Evolutionary conservation across 176 grass and related monocot species (phyloP).

Genomic region (Carex cristatella): DNA sequence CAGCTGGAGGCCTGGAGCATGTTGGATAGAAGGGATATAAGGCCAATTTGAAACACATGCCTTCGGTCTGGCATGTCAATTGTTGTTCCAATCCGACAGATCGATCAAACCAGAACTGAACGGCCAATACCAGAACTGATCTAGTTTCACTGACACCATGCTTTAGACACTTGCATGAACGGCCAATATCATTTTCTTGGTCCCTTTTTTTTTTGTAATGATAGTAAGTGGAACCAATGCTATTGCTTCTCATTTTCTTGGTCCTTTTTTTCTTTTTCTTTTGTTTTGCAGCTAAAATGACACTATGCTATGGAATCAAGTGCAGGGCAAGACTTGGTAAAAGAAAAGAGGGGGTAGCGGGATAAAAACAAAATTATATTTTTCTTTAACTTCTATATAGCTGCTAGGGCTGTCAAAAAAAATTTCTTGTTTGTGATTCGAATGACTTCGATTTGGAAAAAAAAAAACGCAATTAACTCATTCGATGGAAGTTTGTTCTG

Average conservation of each 20-base stretch:
- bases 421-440: too few relatives aligned
- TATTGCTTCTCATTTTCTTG: too few relatives aligned
- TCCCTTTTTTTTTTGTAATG: neutral
- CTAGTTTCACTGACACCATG: neutral
- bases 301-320: neutral
- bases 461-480: too few relatives aligned
- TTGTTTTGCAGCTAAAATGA: neutral
- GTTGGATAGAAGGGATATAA: conserved; percentile 1
- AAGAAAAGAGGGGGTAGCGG: too few relatives aligned
- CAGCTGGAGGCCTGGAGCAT: conserved; percentile 3
- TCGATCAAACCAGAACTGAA: neutral
- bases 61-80: neutral
- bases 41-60: conserved; percentile 12
- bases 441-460: too few relatives aligned
- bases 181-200: too few relatives aligned
- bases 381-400: too few relatives aligned
- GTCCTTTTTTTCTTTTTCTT: neutral
- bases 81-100: neutral
- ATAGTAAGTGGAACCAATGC: too few relatives aligned
- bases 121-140: neutral
- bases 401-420: too few relatives aligned
- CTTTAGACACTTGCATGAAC: conserved; percentile 4
- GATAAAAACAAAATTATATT: too few relatives aligned
- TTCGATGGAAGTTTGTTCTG: too few relatives aligned
- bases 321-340: neutral